Conservation (phyloP, 441 rosid genomes). For the Croton setiger region DNA sequence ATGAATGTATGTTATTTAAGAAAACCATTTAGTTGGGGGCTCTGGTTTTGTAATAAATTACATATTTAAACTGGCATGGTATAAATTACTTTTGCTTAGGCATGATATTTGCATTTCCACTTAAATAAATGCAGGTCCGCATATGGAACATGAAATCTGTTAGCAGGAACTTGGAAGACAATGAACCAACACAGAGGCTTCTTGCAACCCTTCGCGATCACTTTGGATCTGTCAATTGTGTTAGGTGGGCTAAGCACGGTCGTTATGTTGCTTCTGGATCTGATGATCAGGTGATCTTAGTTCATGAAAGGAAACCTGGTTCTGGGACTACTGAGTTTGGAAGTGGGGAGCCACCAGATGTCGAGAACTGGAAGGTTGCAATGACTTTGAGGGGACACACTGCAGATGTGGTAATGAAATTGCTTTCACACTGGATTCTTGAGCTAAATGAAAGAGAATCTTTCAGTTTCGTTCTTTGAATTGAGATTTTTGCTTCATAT, state of each 20-base stretch:
- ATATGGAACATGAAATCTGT: slow-evolving; percentile 92
- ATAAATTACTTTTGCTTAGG: neutral
- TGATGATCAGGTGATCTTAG: slow-evolving; percentile 87
- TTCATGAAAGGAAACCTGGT: slow-evolving; percentile 97
- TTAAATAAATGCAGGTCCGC: slow-evolving; percentile 54
- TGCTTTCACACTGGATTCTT: slow-evolving; percentile 17
- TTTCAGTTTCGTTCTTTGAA: neutral
- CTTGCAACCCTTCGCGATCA: slow-evolving; percentile 97
- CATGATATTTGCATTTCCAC: slow-evolving; percentile 2
- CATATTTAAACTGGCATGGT: neutral
- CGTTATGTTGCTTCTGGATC: slow-evolving; percentile 91
- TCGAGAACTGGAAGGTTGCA: slow-evolving; percentile 97
- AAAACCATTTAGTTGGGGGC: neutral
- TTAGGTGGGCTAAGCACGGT: slow-evolving; percentile 98
- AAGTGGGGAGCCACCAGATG: slow-evolving; percentile 95
- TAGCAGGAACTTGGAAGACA: slow-evolving; percentile 52
- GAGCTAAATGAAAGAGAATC: neutral
- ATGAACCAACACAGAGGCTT: slow-evolving; percentile 71
- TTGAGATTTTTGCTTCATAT: slow-evolving; percentile 4
- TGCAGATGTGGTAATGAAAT: slow-evolving; percentile 93
- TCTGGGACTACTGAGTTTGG: slow-evolving; percentile 97
- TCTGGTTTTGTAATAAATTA: neutral
- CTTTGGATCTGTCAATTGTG: slow-evolving; percentile 98
- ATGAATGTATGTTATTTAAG: neutral
- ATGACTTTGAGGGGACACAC: slow-evolving; percentile 97